Percentiles rank a stretch among this genome's conserved stretches.
Evolutionary conservation across 495 filamentous ascomycete species (phyloP).

Genomic region (Neurospora africana): DNA sequence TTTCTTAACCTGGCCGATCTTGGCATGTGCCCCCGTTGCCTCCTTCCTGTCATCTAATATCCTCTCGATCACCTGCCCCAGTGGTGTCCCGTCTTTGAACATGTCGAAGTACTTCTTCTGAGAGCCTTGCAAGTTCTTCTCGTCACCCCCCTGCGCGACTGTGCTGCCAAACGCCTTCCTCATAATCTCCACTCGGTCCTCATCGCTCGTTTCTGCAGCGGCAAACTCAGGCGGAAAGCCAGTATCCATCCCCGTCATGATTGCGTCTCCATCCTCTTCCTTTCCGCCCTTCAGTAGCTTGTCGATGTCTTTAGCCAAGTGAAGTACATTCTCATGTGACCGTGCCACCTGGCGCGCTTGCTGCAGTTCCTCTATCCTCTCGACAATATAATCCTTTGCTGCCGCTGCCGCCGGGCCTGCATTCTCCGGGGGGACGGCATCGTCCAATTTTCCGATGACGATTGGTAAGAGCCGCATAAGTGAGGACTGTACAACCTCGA

Average conservation of each 20-base stretch:
- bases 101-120: slow-evolving; percentile 34
- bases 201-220: slow-evolving; percentile 10
- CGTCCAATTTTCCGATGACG: slow-evolving; percentile 13
- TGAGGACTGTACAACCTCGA: slow-evolving; percentile 23
- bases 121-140: slow-evolving; percentile 9
- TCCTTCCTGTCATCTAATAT: slow-evolving; percentile 28
- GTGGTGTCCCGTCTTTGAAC: slow-evolving; percentile 19
- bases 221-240: slow-evolving; percentile 8
- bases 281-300: slow-evolving; percentile 10
- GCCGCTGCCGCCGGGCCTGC: slow-evolving; percentile 10
- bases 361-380: slow-evolving; percentile 17
- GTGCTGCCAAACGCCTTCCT: slow-evolving; percentile 25
- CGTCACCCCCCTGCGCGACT: slow-evolving; percentile 4
- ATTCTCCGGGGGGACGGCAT: slow-evolving; percentile 7
- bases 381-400: slow-evolving; percentile 8
- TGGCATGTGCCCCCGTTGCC: slow-evolving; percentile 18
- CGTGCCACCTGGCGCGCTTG: slow-evolving; percentile 1
- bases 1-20: slow-evolving; percentile 25
- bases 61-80: slow-evolving; percentile 28
- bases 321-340: neutral
- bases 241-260: neutral
- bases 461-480: slow-evolving; percentile 18
- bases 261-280: slow-evolving; percentile 1
- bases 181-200: slow-evolving; percentile 17
- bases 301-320: slow-evolving; percentile 11